Evolutionary conservation across 2,329 filamentous ascomycete species (phyloP).

Genomic region (Claviceps pazoutovae): DNA sequence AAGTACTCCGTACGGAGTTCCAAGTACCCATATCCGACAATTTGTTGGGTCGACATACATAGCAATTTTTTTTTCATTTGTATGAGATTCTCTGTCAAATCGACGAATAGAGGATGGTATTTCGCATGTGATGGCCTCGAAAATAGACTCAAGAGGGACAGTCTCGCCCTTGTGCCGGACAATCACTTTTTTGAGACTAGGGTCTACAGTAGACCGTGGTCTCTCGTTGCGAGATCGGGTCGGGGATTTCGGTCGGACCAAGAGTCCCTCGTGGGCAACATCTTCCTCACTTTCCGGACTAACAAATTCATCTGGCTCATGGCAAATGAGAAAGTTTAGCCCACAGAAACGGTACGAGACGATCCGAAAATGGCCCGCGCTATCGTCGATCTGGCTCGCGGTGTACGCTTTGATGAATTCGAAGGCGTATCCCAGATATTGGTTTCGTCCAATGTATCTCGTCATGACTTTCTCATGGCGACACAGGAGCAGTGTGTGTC

Average conservation of each 20-base stretch:
- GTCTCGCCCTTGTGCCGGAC: conserved; percentile 18
- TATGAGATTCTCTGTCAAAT: no score
- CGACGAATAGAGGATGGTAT: no score
- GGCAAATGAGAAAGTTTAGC: conserved; percentile 25
- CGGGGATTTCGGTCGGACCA: conserved; percentile 11
- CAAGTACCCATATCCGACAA: no score
- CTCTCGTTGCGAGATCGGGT: conserved; percentile 9
- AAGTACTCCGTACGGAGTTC: no score
- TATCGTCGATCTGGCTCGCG: conserved; percentile 16
- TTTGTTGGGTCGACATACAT: no score
- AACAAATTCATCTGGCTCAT: conserved; percentile 31
- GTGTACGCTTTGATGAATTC: conserved; percentile 32
- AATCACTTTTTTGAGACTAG: conserved; percentile 14
- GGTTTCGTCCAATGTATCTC: conserved; percentile 16
- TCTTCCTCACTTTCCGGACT: background rate
- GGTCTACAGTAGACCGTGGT: background rate
- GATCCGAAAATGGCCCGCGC: conserved; percentile 31
- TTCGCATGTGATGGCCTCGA: conserved; percentile 14
- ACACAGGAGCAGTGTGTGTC: conserved; percentile 24
- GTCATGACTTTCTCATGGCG: conserved; percentile 19
- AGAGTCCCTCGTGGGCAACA: conserved; percentile 7
- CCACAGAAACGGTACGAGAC: conserved; percentile 28
- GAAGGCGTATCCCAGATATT: conserved; percentile 28
- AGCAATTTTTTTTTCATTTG: no score
- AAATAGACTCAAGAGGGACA: conserved; percentile 21